These are phyloP conservation scores for Cryphonectria nitschkei DNA, from an alignment of 2,329 filamentous ascomycete genomes.

Conservation along the genomic window DNA sequence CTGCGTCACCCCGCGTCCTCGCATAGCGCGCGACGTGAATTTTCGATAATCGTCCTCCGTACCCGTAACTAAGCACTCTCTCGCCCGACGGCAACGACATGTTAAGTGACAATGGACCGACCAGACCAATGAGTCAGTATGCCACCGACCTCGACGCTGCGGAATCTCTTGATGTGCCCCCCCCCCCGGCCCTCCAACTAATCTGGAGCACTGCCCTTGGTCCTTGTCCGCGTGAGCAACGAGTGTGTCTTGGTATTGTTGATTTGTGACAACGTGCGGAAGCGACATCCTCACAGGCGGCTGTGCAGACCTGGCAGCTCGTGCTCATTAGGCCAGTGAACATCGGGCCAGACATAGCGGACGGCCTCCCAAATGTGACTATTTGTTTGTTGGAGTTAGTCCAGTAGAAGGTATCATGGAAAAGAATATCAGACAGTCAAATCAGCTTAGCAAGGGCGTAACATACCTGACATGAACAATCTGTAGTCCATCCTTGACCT, in stretches of 20 bases:
- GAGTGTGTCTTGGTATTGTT: slow-evolving; percentile 25
- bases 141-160: slow-evolving; percentile 9
- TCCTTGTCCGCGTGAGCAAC: slow-evolving; percentile 21
- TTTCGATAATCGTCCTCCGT: slow-evolving; percentile 26
- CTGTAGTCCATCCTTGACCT: slow-evolving; percentile 84
- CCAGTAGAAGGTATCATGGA: slow-evolving; percentile 30
- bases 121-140: slow-evolving; percentile 16
- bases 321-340: slow-evolving; percentile 76
- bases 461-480: slow-evolving; percentile 87
- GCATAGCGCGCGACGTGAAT: slow-evolving; percentile 29
- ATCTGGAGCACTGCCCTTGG: neutral
- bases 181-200: no score
- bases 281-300: slow-evolving; percentile 61
- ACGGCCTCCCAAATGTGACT: slow-evolving; percentile 96
- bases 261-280: slow-evolving; percentile 16
- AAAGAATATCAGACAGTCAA: slow-evolving; percentile 22
- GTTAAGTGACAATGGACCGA: slow-evolving; percentile 7
- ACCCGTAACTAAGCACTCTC: neutral
- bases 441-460: slow-evolving; percentile 34
- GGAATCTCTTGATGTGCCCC: slow-evolving; percentile 2
- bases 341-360: slow-evolving; percentile 87
- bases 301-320: slow-evolving; percentile 73
- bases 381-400: slow-evolving; percentile 28
- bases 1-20: slow-evolving; percentile 27
- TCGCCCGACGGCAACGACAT: slow-evolving; percentile 12